Evolutionary conservation across 2,329 filamentous ascomycete species (phyloP).

Genomic region (Malbranchea zuffiana): DNA sequence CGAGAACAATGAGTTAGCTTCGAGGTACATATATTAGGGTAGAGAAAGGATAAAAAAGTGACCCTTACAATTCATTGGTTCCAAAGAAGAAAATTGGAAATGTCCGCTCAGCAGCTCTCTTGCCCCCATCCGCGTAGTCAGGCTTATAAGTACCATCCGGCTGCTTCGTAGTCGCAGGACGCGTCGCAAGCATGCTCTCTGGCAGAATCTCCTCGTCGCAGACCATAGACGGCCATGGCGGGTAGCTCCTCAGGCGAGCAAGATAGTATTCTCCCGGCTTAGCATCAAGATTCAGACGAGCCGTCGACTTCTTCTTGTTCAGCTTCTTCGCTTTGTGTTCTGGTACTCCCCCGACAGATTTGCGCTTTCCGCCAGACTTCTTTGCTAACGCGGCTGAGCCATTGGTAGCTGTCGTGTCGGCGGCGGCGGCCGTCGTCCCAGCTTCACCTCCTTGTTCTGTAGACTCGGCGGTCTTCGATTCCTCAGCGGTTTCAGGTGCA

Average conservation of each 20-base stretch:
- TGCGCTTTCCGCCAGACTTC: slow-evolving; percentile 51
- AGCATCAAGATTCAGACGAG: slow-evolving; percentile 63
- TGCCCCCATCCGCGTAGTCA: slow-evolving; percentile 77
- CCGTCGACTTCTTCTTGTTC: slow-evolving; percentile 73
- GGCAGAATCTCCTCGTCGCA: slow-evolving; percentile 94
- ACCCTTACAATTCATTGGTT: slow-evolving; percentile 92
- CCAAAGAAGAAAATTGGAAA: slow-evolving; percentile 92
- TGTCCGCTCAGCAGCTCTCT: slow-evolving; percentile 71
- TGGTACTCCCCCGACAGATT: slow-evolving; percentile 57
- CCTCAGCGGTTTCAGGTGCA: slow-evolving; percentile 7
- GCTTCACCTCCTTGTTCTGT: slow-evolving; percentile 14
- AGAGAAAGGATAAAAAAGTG: slow-evolving; percentile 6
- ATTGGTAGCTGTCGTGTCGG: slow-evolving; percentile 31
- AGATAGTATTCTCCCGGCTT: slow-evolving; percentile 87
- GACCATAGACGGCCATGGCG: slow-evolving; percentile 87
- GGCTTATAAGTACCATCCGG: slow-evolving; percentile 78
- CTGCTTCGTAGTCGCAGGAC: slow-evolving; percentile 73
- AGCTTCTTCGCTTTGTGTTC: slow-evolving; percentile 68
- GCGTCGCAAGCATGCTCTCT: slow-evolving; percentile 58
- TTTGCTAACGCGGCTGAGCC: slow-evolving; percentile 40
- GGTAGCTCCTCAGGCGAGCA: slow-evolving; percentile 87
- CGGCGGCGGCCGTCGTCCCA: slow-evolving; percentile 18
- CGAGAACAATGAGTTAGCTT: neutral
- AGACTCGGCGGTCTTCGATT: slow-evolving; percentile 22
- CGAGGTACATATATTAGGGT: neutral